A percentile compares a stretch with the other conserved stretches of the same genome.
Evolutionary conservation across 371 early-diverging fungal genomes (phyloP).

Genomic region (Mortierella sp.): DNA sequence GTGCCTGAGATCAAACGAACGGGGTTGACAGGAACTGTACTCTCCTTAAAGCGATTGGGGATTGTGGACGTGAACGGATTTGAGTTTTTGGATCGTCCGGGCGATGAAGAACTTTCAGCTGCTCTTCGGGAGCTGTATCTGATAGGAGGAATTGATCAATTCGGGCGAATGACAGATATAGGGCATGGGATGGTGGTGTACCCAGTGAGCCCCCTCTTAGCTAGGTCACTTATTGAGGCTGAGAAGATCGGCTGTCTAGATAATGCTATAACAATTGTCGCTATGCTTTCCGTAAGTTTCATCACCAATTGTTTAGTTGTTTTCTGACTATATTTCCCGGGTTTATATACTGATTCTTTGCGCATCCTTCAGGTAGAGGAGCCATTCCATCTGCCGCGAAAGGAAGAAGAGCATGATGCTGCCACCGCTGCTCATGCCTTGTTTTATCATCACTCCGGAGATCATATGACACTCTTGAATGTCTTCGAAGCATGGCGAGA

Average conservation of each 20-base stretch:
- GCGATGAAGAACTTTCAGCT: constrained; percentile 60
- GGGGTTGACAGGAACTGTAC: constrained; percentile 89
- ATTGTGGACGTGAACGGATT: constrained; percentile 95
- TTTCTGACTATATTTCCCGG: not conserved
- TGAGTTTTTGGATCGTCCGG: constrained; percentile 98
- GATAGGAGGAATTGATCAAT: constrained; percentile 94
- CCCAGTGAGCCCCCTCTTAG: constrained; percentile 94
- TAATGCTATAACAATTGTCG: constrained; percentile 73
- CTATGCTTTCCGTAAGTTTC: constrained; percentile 69
- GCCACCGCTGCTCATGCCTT: constrained; percentile 85
- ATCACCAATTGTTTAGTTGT: not conserved
- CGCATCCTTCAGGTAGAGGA: constrained; percentile 83
- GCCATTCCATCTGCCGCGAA: constrained; percentile 84
- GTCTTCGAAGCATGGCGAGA: constrained; percentile 92
- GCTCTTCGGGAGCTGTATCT: constrained; percentile 94
- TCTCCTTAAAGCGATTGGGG: constrained; percentile 91
- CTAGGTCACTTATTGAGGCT: constrained; percentile 88
- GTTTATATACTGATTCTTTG: constrained; percentile 74
- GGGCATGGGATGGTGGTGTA: constrained; percentile 96
- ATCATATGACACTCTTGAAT: constrained; percentile 91
- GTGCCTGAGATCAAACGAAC: constrained; percentile 97
- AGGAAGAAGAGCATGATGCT: constrained; percentile 77
- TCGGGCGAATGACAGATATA: constrained; percentile 90
- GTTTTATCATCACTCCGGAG: constrained; percentile 81
- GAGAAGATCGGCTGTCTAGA: constrained; percentile 63